Percentiles rank a stretch among this genome's conserved stretches.
Conservation (phyloP, 306 rosid species). For the Prunus dulcis region DNA sequence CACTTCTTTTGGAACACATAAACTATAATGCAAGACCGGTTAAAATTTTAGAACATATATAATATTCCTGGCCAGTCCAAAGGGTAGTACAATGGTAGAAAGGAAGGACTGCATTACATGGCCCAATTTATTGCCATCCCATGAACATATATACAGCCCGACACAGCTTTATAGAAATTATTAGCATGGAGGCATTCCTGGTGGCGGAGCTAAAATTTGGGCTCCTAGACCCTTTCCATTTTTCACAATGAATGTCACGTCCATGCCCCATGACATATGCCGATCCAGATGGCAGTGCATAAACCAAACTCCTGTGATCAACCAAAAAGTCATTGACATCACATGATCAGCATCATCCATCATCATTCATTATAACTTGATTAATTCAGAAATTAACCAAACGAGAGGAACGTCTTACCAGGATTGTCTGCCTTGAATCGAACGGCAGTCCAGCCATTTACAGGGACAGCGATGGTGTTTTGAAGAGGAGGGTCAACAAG, state of each 20-base stretch:
- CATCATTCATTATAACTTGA: too few species aligned
- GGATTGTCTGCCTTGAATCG: conserved; percentile 35
- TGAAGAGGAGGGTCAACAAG: conserved; percentile 32
- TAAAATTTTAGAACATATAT: too few species aligned
- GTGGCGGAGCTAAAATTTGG: conserved; percentile 21
- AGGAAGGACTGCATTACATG: neutral
- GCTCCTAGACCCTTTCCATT: conserved; percentile 16
- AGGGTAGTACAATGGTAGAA: too few species aligned
- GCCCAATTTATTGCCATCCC: conserved; percentile 3
- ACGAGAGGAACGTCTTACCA: neutral
- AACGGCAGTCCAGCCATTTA: conserved; percentile 26
- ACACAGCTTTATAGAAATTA: neutral
- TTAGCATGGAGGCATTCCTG: conserved; percentile 36
- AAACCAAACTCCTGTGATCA: conserved; percentile 26
- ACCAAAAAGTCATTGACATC: neutral
- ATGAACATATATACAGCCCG: neutral
- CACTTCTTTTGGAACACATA: too few species aligned
- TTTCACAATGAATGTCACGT: conserved; percentile 21
- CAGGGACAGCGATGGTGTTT: conserved; percentile 30
- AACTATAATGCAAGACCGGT: too few species aligned
- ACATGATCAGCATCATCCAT: neutral
- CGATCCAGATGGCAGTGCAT: conserved; percentile 30
- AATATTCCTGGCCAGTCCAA: too few species aligned
- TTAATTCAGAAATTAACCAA: too few species aligned
- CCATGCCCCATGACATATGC: conserved; percentile 38